Evolutionary conservation across 2,329 filamentous ascomycete species (phyloP), one percentile per base, ranked within the genome.

Genomic region (Paecilomyces sp.): DNA sequence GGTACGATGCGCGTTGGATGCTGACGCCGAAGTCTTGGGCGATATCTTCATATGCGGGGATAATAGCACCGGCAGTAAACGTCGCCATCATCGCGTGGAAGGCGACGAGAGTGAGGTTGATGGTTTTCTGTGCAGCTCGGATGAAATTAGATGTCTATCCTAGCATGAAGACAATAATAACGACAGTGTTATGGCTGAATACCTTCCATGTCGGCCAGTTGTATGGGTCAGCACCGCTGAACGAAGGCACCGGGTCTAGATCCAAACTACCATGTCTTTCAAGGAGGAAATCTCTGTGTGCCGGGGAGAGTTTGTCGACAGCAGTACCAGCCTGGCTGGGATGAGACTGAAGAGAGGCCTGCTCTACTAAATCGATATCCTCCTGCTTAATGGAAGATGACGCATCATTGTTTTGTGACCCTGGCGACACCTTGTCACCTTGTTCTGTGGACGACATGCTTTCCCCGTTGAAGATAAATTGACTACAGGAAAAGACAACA

Each of bases 51-150:
- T 81, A 86, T 3, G 82, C 83, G 2, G 80, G 79, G 61, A 83
- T 81, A 62, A 85, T 84, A 3, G 77, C 71, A 0, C 82, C 76
- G 0, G 83, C 81, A 1, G 76, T 82, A 63, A 85, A 85, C 0
- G 81, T 82, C 53, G 78, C 77, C 80, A 85, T 85, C 70, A 80
- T 80, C 30, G 82, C 80, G 59, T 85, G 82, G 65, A 84, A 83
- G 0, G 82, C 80, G 15, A 86, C 82, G 9, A 85, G 76, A 11
- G 78, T 59, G 0, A 86, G 71, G 60, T 85, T 84, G 58, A 73
- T 59, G 0, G 75, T 68, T 78, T 84, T 85, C 80, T 83, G 61
- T 47, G 58, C 53, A 54, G 24, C 11, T 33, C 31, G 11, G 6
- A 5, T 33, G 31, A 33, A 12, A 33, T 33, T 33, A 33, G 31